phyloP scores from a whole-genome alignment of 192 early-diverging fungal species.

The Mortierella claussenii region DNA sequence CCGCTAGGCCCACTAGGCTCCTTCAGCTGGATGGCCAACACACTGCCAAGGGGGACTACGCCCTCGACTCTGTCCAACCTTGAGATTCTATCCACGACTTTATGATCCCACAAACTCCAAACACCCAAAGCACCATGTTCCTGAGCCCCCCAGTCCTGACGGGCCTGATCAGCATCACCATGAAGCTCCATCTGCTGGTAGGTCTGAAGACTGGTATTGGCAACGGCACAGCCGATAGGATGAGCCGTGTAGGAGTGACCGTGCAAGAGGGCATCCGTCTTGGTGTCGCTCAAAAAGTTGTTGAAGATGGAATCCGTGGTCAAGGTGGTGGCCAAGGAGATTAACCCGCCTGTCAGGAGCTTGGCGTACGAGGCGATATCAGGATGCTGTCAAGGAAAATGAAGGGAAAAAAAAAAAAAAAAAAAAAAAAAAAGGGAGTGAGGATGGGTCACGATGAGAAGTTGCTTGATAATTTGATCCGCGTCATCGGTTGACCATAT shows the following conservation, averaged over 20 bases:
- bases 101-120: conserved; percentile 65
- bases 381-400: conserved; percentile 56
- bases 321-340: conserved; percentile 77
- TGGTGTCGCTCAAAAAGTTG: conserved; percentile 69
- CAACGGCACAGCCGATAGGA: conserved; percentile 82
- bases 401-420: too few relatives aligned
- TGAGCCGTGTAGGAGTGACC: conserved; percentile 89
- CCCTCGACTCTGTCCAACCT: conserved; percentile 67
- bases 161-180: conserved; percentile 38
- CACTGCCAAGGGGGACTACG: conserved; percentile 72
- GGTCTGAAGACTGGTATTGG: conserved; percentile 63
- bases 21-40: conserved; percentile 73
- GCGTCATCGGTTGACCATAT: neutral
- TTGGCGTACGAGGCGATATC: conserved; percentile 86
- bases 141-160: conserved; percentile 51
- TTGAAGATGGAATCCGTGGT: conserved; percentile 72
- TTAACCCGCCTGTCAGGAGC: conserved; percentile 76
- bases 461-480: neutral
- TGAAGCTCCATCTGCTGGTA: conserved; percentile 56
- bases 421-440: conserved; percentile 20
- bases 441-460: neutral
- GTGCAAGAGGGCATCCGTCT: conserved; percentile 79
- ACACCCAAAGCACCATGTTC: conserved; percentile 28
- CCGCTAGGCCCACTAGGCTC: conserved; percentile 35
- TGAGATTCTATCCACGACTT: conserved; percentile 63